phyloP scores from a whole-genome alignment of 495 filamentous ascomycete genomes.

The Podospora conica region DNA sequence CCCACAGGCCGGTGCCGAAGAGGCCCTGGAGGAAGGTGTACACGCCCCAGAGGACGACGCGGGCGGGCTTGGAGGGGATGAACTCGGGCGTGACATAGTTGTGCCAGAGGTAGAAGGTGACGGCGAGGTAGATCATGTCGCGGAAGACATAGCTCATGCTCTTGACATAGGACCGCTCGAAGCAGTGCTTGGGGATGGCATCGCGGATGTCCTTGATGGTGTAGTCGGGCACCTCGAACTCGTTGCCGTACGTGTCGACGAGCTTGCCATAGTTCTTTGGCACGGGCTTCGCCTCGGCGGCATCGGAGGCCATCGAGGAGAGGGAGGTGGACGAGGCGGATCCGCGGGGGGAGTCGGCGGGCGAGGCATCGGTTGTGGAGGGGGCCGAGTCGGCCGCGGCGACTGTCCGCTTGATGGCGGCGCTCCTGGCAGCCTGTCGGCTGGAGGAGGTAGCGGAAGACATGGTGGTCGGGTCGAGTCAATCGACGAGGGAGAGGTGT shows the following conservation, averaged over 20 bases:
- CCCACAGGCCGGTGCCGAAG: slow-evolving; percentile 75
- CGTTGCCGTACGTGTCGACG: slow-evolving; percentile 66
- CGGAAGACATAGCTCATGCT: slow-evolving; percentile 64
- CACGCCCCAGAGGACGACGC: slow-evolving; percentile 54
- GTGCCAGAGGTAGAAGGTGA: slow-evolving; percentile 62
- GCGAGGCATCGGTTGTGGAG: slow-evolving; percentile 57
- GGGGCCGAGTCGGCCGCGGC: slow-evolving; percentile 49
- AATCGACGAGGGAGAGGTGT: slow-evolving; percentile 1
- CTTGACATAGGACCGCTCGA: slow-evolving; percentile 57
- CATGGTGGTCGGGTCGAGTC: slow-evolving; percentile 24
- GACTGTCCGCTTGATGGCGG: slow-evolving; percentile 35
- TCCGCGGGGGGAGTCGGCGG: slow-evolving; percentile 60
- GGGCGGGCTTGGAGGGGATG: slow-evolving; percentile 52
- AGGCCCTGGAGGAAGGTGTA: slow-evolving; percentile 73
- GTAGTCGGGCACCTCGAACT: slow-evolving; percentile 67
- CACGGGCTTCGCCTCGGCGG: slow-evolving; percentile 22
- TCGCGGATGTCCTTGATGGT: slow-evolving; percentile 76
- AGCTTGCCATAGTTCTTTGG: slow-evolving; percentile 47
- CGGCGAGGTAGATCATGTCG: slow-evolving; percentile 56
- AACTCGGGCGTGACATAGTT: slow-evolving; percentile 54
- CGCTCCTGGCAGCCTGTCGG: slow-evolving; percentile 33
- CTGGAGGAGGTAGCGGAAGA: slow-evolving; percentile 33
- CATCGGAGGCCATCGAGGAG: slow-evolving; percentile 74
- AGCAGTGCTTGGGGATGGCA: slow-evolving; percentile 80
- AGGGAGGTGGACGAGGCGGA: slow-evolving; percentile 86